Evolutionary conservation across 257 asterid species (phyloP).

Genomic region (Ligustrum vulgare): DNA sequence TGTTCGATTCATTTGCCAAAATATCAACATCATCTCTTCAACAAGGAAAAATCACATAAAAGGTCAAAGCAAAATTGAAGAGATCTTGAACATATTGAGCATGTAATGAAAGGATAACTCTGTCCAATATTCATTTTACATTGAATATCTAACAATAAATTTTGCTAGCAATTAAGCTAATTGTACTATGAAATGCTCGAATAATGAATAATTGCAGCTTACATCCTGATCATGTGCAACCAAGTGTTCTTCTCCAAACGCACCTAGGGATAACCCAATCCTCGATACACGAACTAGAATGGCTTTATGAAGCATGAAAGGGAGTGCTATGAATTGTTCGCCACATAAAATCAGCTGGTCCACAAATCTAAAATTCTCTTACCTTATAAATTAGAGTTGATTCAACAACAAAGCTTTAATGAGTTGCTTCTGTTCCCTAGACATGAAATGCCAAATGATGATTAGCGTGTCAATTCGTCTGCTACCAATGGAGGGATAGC

Average conservation of each 20-base stretch:
- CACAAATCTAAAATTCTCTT: background rate
- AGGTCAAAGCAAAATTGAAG: too few species aligned
- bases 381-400: background rate
- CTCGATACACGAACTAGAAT: background rate
- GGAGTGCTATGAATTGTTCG: background rate
- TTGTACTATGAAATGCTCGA: background rate
- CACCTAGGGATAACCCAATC: background rate
- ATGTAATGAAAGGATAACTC: background rate
- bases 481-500: constrained; percentile 73
- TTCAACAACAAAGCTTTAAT: background rate
- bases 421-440: background rate
- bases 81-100: background rate
- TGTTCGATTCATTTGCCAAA: too few species aligned
- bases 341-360: background rate
- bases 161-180: background rate
- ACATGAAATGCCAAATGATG: background rate
- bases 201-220: background rate
- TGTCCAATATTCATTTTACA: background rate
- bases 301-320: background rate
- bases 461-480: constrained; percentile 39
- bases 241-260: background rate
- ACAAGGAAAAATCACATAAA: too few species aligned
- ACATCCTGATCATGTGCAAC: background rate
- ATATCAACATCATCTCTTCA: too few species aligned
- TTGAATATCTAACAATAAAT: background rate